Conservation (phyloP, 169 alveolate genomes). For the Plasmodium ovale region DNA sequence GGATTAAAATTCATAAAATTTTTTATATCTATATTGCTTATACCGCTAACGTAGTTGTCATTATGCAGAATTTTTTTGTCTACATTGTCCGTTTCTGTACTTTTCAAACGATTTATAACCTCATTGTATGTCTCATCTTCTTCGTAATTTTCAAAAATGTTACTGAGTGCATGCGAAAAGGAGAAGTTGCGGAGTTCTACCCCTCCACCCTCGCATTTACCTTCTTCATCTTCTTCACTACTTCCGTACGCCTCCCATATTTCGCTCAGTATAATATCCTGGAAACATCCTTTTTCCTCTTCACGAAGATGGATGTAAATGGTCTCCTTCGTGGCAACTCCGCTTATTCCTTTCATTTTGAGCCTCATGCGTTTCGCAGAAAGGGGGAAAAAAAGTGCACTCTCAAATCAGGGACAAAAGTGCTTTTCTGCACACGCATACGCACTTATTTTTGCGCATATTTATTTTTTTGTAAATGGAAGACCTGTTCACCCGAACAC, state of each 20-base stretch:
- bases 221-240: background rate
- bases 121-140: conserved; percentile 36
- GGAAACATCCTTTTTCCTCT: conserved; percentile 41
- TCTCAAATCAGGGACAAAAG: too few relatives aligned
- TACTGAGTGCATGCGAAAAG: conserved; percentile 14
- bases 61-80: conserved; percentile 16
- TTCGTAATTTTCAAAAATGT: conserved; percentile 35
- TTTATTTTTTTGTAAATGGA: too few relatives aligned
- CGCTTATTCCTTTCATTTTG: conserved; percentile 14
- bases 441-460: too few relatives aligned
- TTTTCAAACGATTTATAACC: background rate
- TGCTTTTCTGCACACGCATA: too few relatives aligned
- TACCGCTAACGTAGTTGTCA: conserved; percentile 36
- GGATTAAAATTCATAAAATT: conserved; percentile 56
- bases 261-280: conserved; percentile 41
- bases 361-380: too few relatives aligned
- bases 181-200: conserved; percentile 3
- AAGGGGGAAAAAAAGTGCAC: too few relatives aligned
- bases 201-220: background rate
- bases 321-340: background rate
- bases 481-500: too few relatives aligned
- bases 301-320: conserved; percentile 23
- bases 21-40: conserved; percentile 18
- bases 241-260: conserved; percentile 29
- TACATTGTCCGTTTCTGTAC: conserved; percentile 10